Evolutionary conservation across 805 yeast genomes (phyloP).

Genomic region (Nakazawaea holstii): DNA sequence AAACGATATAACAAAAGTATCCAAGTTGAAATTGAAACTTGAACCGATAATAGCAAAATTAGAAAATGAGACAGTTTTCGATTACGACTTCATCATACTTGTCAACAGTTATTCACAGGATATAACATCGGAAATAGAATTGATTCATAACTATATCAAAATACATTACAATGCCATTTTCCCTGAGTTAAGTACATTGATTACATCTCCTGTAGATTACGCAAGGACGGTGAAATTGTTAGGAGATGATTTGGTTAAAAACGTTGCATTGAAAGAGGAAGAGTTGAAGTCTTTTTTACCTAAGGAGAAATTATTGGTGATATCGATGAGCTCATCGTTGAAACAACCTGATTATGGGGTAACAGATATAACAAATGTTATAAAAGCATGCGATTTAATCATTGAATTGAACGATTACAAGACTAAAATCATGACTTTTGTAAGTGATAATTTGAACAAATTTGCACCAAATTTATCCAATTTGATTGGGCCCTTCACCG

Average conservation of each 20-base stretch:
- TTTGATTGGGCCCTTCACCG: slow-evolving; percentile 63
- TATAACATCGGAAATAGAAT: slow-evolving; percentile 47
- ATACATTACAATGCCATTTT: slow-evolving; percentile 55
- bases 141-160: slow-evolving; percentile 44
- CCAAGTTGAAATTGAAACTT: neutral
- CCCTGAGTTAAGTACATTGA: slow-evolving; percentile 63
- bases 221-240: slow-evolving; percentile 45
- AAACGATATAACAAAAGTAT: slow-evolving; percentile 7
- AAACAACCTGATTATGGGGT: slow-evolving; percentile 32
- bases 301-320: slow-evolving; percentile 63
- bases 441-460: slow-evolving; percentile 47
- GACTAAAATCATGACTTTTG: slow-evolving; percentile 40
- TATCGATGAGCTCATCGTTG: slow-evolving; percentile 66
- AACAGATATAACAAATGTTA: slow-evolving; percentile 21
- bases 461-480: slow-evolving; percentile 80
- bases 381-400: slow-evolving; percentile 42
- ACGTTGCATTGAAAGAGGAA: slow-evolving; percentile 19
- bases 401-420: slow-evolving; percentile 39
- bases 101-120: slow-evolving; percentile 52
- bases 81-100: slow-evolving; percentile 44
- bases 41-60: slow-evolving; percentile 17
- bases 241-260: slow-evolving; percentile 36
- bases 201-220: slow-evolving; percentile 59
- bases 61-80: slow-evolving; percentile 28
- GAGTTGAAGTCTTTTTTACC: slow-evolving; percentile 39